phyloP scores from a whole-genome alignment of 331 rosid genomes.

The Cydonia oblonga region DNA sequence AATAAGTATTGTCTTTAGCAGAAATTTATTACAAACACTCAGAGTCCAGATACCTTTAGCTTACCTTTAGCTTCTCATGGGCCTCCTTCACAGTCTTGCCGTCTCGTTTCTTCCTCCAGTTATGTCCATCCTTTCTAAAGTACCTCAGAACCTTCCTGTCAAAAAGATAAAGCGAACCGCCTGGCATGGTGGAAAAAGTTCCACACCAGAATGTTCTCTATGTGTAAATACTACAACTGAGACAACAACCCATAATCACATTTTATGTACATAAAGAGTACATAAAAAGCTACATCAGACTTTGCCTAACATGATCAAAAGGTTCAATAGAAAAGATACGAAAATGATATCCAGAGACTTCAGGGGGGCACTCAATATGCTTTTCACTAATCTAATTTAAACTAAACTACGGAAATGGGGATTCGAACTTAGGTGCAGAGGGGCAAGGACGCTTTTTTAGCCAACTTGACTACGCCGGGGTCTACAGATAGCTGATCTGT shows the following conservation, averaged over 20 bases:
- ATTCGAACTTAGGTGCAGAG: neutral
- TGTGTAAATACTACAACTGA: neutral
- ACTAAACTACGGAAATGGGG: neutral
- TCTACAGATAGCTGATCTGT: neutral
- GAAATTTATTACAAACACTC: neutral
- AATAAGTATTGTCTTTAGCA: neutral
- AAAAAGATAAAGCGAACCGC: constrained; percentile 90
- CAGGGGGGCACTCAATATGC: neutral
- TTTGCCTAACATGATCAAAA: neutral
- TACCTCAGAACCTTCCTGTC: constrained; percentile 87
- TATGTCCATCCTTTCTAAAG: constrained; percentile 90
- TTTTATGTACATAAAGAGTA: neutral
- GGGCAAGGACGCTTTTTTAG: neutral
- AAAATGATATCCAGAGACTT: neutral
- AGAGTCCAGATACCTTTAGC: constrained; percentile 25
- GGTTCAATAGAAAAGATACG: neutral
- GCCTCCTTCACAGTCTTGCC: constrained; percentile 94
- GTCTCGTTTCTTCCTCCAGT: constrained; percentile 92
- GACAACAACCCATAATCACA: neutral
- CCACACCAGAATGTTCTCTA: neutral
- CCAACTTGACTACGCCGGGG: neutral
- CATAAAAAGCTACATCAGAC: no score
- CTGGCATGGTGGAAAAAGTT: constrained; percentile 31
- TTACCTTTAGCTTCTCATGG: constrained; percentile 65
- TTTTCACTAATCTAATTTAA: neutral